Evolutionary conservation across 768 basidiomycete genomes (phyloP), one percentile per base, ranked within the genome.

Genomic region (Myochromella boudieri): DNA sequence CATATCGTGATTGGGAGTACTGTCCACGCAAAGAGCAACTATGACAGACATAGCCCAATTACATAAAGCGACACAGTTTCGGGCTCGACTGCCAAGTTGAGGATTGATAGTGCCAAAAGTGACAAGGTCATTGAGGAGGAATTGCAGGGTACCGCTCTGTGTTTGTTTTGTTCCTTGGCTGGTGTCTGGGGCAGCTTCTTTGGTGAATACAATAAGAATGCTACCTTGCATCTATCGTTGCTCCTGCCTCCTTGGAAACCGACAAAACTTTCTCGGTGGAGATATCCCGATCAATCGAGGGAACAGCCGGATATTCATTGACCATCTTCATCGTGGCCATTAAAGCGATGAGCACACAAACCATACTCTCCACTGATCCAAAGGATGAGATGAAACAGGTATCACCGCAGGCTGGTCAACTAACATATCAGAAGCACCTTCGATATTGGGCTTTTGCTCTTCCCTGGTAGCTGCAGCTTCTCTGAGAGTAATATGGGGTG

Each of bases 1-100:
- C 43, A 75, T 60, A 37, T 89, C 88, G 27, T 77, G 75, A 14
- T 72, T 67, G 2, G 81, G 68, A 2, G 81, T 75, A 3, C 82
- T 84, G 60, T 98, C 95, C 8, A 92, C 85, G 59, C 95, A 98
- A n/a, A 98, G 76, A 0, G 94, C 88, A 34, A 95, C 88, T 28
- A 98, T 68, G 48, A 95, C 81, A 14, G 92, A 91, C 78, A 89
- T 89, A 0, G 89, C 87, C 85, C 87, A 91, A 56, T 86, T 87
- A 59, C 87, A 89, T 12, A 90, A 66, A 32, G 80, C 72, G 44
- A 81, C 73, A 47, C 76, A 75, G 55, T 74, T 77, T 37, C 80
- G 80, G 31, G 75, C 72, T 38, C 78, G 78, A 10, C 72, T 60
- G 48, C 76, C 74, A 11, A 77, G 77, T 36, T 81, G 78, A 15